phyloP scores from a whole-genome alignment of 768 basidiomycete species.

The Mrakia gelida region DNA sequence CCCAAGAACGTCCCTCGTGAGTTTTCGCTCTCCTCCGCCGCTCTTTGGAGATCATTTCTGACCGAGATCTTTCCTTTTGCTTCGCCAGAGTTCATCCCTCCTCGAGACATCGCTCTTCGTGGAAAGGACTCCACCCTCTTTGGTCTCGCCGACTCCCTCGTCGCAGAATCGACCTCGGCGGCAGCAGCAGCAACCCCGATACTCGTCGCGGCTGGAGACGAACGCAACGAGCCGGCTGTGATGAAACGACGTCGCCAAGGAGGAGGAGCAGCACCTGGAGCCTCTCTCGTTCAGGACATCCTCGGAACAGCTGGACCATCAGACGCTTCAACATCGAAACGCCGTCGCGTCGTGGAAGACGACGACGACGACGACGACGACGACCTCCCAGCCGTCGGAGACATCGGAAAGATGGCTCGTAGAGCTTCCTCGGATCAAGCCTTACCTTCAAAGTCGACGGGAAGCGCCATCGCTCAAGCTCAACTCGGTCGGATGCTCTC shows the following conservation, averaged over 20 bases:
- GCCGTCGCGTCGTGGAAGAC: background rate
- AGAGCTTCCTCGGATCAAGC: background rate
- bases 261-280: background rate
- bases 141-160: slow-evolving; percentile 1
- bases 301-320: background rate
- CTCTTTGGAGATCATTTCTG: background rate
- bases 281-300: slow-evolving; percentile 16
- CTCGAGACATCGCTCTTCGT: background rate
- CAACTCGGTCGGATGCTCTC: slow-evolving; percentile 18
- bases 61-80: no score
- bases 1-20: slow-evolving; percentile 8
- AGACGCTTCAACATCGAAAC: background rate
- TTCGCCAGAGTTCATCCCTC: slow-evolving; percentile 7
- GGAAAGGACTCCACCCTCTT: slow-evolving; percentile 15
- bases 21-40: background rate
- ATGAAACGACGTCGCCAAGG: slow-evolving; percentile 18
- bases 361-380: background rate
- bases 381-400: background rate
- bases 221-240: slow-evolving; percentile 14
- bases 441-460: background rate
- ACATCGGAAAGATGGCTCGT: background rate
- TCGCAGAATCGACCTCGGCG: background rate
- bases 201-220: background rate
- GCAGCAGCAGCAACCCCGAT: background rate
- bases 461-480: background rate